phyloP scores from a whole-genome alignment of 257 asterid species.

The Rehmannia glutinosa region DNA sequence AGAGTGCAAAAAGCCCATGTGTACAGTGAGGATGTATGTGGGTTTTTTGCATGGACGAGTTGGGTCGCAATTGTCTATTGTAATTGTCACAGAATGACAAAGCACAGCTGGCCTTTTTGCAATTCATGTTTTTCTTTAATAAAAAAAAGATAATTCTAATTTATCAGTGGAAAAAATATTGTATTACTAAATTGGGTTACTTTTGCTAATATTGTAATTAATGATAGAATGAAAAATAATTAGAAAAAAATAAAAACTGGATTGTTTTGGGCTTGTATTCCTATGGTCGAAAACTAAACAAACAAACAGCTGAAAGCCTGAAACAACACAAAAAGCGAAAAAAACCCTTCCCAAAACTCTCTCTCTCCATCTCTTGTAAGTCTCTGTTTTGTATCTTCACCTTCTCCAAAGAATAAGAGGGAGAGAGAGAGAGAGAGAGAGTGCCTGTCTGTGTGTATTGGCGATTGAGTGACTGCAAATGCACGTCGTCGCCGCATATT shows the following conservation, averaged over 20 bases:
- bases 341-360: conserved; percentile 5
- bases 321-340: neutral
- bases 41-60: conserved; percentile 8
- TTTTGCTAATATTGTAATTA: neutral
- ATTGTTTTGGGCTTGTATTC: neutral
- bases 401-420: conserved; percentile 17
- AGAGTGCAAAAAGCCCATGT: conserved; percentile 24
- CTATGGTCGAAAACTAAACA: conserved; percentile 4
- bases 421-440: too few relatives aligned
- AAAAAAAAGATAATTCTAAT: neutral
- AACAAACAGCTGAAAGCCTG: conserved; percentile 1
- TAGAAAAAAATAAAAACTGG: too few relatives aligned
- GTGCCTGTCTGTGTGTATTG: neutral
- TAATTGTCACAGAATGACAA: conserved; percentile 12
- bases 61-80: conserved; percentile 3
- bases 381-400: conserved; percentile 22
- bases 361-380: conserved; percentile 10
- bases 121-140: neutral
- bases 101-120: conserved; percentile 10
- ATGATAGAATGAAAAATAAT: neutral
- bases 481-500: conserved; percentile 23
- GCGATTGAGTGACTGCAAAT: conserved; percentile 13
- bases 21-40: conserved; percentile 26
- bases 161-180: neutral
- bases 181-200: neutral